Percentiles rank a stretch among this genome's conserved stretches.
These are phyloP conservation scores for Solanum hybrid DNA, from an alignment of 305 asterid genomes.

Conservation along the genomic window DNA sequence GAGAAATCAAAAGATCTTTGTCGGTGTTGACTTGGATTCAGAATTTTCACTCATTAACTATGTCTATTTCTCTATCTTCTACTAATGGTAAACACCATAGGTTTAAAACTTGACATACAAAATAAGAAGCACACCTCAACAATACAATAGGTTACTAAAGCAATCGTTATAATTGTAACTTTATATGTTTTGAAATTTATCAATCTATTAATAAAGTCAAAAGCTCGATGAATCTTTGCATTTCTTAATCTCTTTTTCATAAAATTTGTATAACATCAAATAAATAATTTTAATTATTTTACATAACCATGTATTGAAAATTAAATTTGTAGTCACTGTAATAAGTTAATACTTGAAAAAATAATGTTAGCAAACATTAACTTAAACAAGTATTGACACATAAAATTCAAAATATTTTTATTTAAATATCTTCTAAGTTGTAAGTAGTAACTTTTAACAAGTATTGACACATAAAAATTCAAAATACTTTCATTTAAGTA, in stretches of 20 bases:
- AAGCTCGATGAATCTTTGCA: neutral
- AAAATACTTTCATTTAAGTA: neutral
- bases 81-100: neutral
- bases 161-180: neutral
- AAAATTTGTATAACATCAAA: neutral
- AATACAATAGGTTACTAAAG: neutral
- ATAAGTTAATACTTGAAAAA: neutral
- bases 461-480: neutral
- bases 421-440: neutral
- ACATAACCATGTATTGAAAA: neutral
- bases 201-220: neutral
- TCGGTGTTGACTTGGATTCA: neutral
- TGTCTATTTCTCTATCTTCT: neutral
- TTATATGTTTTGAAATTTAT: no score
- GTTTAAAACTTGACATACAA: neutral
- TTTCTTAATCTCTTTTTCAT: neutral
- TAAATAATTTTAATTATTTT: no score
- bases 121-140: neutral
- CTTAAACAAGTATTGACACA: neutral
- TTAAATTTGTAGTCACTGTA: neutral
- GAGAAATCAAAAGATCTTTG: neutral
- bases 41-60: neutral
- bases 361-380: neutral
- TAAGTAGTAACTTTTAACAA: neutral
- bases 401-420: neutral